These are phyloP conservation scores for Claviceps cyperi DNA, from an alignment of 2,329 filamentous ascomycete species.

Conservation along the genomic window DNA sequence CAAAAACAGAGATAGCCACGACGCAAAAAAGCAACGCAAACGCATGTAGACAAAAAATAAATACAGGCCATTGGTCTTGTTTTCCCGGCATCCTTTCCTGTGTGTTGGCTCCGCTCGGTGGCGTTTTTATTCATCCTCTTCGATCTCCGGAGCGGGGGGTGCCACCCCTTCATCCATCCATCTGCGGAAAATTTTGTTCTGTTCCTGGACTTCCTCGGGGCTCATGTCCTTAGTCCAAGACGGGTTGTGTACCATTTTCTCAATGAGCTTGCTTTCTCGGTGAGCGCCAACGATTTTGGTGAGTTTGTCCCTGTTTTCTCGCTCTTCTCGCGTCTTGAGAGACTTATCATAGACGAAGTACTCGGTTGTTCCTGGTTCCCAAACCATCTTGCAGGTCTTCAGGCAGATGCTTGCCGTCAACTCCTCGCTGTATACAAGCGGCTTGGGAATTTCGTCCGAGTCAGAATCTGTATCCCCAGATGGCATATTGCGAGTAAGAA, in stretches of 20 bases:
- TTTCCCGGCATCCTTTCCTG: neutral
- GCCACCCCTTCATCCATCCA: constrained; percentile 37
- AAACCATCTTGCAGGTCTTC: constrained; percentile 68
- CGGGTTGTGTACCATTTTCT: constrained; percentile 73
- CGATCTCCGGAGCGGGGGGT: constrained; percentile 11
- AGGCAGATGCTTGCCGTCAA: constrained; percentile 61
- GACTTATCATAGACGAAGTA: constrained; percentile 59
- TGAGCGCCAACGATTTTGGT: constrained; percentile 43
- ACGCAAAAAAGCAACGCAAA: neutral
- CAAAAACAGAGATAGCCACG: neutral
- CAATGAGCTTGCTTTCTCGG: constrained; percentile 54
- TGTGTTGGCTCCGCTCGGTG: too few relatives aligned
- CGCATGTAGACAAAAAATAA: neutral
- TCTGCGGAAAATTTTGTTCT: constrained; percentile 48
- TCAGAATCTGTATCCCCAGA: constrained; percentile 46
- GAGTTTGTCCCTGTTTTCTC: constrained; percentile 31
- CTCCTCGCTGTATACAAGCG: constrained; percentile 49
- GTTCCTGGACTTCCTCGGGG: constrained; percentile 60
- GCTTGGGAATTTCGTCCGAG: constrained; percentile 46
- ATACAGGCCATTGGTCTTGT: neutral
- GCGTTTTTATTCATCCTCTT: constrained; percentile 1
- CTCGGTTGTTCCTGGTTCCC: constrained; percentile 54
- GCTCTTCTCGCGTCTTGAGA: constrained; percentile 53
- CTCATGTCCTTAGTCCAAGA: constrained; percentile 68
- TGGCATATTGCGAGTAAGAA: constrained; percentile 58